Conservation (phyloP, 306 rosid species). For the Vicia sativa region DNA sequence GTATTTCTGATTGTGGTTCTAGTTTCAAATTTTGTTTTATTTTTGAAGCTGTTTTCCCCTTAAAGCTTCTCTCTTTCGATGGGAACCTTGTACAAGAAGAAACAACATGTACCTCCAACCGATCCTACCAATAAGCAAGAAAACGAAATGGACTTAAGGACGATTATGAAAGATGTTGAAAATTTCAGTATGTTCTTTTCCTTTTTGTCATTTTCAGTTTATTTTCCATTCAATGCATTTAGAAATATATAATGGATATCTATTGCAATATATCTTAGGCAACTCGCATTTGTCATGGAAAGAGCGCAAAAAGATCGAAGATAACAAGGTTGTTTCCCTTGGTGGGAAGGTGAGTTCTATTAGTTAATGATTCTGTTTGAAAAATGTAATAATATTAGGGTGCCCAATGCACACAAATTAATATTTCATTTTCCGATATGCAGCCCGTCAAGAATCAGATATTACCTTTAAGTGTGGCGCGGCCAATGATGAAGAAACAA, state of each 20-base stretch:
- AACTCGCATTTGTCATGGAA: slow-evolving; percentile 82
- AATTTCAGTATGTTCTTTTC: slow-evolving; percentile 35
- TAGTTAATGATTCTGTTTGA: slow-evolving; percentile 22
- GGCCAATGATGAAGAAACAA: slow-evolving; percentile 73
- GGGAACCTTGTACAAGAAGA: slow-evolving; percentile 43
- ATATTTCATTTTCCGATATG: slow-evolving; percentile 27
- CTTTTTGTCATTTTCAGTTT: no score
- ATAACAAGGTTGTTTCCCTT: slow-evolving; percentile 66
- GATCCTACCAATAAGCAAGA: slow-evolving; percentile 16
- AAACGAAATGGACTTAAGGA: slow-evolving; percentile 41
- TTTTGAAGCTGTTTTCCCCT: slow-evolving; percentile 4
- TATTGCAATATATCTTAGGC: slow-evolving; percentile 46
- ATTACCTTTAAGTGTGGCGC: slow-evolving; percentile 72
- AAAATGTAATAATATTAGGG: slow-evolving; percentile 4
- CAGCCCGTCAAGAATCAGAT: slow-evolving; percentile 68
- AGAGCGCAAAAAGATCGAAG: slow-evolving; percentile 72
- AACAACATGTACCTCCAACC: slow-evolving; percentile 26
- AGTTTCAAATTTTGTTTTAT: not conserved
- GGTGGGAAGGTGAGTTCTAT: slow-evolving; percentile 77
- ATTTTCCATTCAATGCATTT: no score
- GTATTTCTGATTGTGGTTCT: not conserved
- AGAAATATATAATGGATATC: slow-evolving; percentile 30
- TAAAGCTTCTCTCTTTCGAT: no score
- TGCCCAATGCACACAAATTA: slow-evolving; percentile 10
- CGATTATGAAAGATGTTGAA: slow-evolving; percentile 50